Evolutionary conservation across 768 basidiomycete species (phyloP).

Genomic region (Psilocybe cubensis): DNA sequence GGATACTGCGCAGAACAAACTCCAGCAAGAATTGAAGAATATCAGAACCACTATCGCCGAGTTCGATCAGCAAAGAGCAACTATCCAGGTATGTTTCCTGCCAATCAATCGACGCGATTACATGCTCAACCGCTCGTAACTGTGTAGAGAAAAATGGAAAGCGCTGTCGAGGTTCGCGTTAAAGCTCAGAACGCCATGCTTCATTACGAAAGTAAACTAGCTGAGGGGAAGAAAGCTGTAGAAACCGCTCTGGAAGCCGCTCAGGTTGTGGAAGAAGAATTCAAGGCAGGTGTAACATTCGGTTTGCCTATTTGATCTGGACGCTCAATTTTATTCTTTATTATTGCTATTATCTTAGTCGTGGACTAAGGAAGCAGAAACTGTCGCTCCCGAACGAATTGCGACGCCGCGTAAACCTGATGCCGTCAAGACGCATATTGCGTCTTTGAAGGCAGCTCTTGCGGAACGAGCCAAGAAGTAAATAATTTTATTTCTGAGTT

Average conservation of each 20-base stretch:
- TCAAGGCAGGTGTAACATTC: slow-evolving; percentile 41
- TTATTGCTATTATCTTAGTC: slow-evolving; percentile 44
- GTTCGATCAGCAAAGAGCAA: slow-evolving; percentile 48
- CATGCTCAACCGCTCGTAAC: slow-evolving; percentile 7
- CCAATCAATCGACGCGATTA: not conserved
- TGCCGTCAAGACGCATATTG: slow-evolving; percentile 61
- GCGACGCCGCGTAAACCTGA: slow-evolving; percentile 60
- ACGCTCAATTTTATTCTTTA: too few species aligned
- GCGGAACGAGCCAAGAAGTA: slow-evolving; percentile 69
- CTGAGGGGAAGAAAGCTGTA: slow-evolving; percentile 50
- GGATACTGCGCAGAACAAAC: slow-evolving; percentile 45
- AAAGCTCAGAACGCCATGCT: slow-evolving; percentile 49
- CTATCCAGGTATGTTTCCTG: slow-evolving; percentile 44
- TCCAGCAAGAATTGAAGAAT: slow-evolving; percentile 46
- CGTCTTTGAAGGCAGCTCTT: slow-evolving; percentile 66
- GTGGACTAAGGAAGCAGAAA: slow-evolving; percentile 67
- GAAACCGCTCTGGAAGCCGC: slow-evolving; percentile 46
- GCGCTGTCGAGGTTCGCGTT: slow-evolving; percentile 51
- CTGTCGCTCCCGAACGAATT: slow-evolving; percentile 58
- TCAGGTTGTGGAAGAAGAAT: slow-evolving; percentile 62
- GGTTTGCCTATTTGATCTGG: not conserved
- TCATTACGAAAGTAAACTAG: slow-evolving; percentile 57
- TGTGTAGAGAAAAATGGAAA: slow-evolving; percentile 50
- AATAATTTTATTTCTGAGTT: slow-evolving; percentile 13
- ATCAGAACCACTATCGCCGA: slow-evolving; percentile 53